Percentiles rank a stretch among this genome's conserved stretches.
Conservation (phyloP, 2,329 filamentous ascomycete species). For the Colletotrichum sp. region DNA sequence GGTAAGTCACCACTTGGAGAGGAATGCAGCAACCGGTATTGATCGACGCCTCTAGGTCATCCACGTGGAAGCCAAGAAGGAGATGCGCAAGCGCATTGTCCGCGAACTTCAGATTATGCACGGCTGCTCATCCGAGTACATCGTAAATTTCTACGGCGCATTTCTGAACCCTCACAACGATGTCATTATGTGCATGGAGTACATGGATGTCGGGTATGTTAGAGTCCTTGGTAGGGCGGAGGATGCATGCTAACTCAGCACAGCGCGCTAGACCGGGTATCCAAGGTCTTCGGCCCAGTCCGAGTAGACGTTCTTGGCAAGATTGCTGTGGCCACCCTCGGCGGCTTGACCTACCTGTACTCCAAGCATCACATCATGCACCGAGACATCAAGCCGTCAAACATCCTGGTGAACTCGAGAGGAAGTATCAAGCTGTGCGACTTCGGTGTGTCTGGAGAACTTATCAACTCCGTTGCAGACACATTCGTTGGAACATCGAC, state of each 20-base stretch:
- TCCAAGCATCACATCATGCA: conserved; percentile 98
- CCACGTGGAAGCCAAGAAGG: conserved; percentile 96
- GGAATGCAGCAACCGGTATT: background rate
- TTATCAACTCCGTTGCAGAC: conserved; percentile 97
- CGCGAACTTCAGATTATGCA: conserved; percentile 98
- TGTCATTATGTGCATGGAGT: conserved; percentile 99
- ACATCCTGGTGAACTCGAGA: conserved; percentile 93
- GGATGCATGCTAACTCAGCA: conserved; percentile 22
- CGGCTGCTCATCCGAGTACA: conserved; percentile 94
- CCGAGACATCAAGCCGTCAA: conserved; percentile 97
- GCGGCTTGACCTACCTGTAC: conserved; percentile 94
- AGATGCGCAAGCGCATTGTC: conserved; percentile 95
- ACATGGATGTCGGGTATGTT: conserved; percentile 96
- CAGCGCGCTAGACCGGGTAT: conserved; percentile 92
- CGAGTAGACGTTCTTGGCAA: conserved; percentile 97
- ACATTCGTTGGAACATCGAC: conserved; percentile 98
- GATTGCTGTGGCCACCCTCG: conserved; percentile 94
- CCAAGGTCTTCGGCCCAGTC: conserved; percentile 91
- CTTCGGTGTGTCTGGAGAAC: conserved; percentile 97
- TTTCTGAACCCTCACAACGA: conserved; percentile 97
- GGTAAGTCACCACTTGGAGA: conserved; percentile 54
- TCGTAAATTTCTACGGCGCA: conserved; percentile 97
- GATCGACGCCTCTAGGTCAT: conserved; percentile 73
- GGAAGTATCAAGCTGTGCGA: conserved; percentile 97
- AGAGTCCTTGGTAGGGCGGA: background rate